Evolutionary conservation across 805 yeast genomes (phyloP), one percentile per base, ranked within the genome.

Genomic region (Ascoidea tarda): DNA sequence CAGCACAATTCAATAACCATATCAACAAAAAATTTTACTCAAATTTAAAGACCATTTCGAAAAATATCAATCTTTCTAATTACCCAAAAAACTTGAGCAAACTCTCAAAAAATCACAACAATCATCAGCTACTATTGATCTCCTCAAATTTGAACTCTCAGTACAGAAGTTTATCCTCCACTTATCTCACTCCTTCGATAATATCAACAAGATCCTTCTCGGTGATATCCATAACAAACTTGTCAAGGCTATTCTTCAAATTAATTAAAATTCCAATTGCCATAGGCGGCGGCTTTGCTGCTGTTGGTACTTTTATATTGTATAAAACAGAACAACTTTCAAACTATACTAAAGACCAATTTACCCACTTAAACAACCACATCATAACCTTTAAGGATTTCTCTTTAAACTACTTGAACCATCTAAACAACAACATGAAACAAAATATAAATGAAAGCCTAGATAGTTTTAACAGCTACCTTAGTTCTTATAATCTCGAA

Each of bases 261-360:
- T 73, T 76, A 1, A 71, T 78, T 0, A 77, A 76, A 57, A 65
- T 84, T 1, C 96, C 97, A 0, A 91, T 88, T 0, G 83, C 83
- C 56, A 69, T 89, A 0, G 98, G 97, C 1, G 90, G 95, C 6
- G 89, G 96, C 0, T 67, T 89, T 44, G 96, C 95, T 2, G 98
- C 97, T 8, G 96, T 95, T 6, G 95, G 96, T 0, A 84, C 96
- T 2, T 93, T 89, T 63, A 82, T 91, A 50, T 88, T 90, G 16
- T 90, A 90, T 66, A 91, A 93, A 65, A 85, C 90, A 6, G 95
- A 89, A 51, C 95, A 91, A 66, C 95, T 95, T 1, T 74, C 87
- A 0, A 72, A 65, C 46, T 87, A 77, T 59, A 79, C 96, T 0
- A 73, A 73, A 52, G 95, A 85, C 55, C 79, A 79, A 61, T 59